These are phyloP conservation scores for Lactifluus volemus DNA, from an alignment of 768 basidiomycete species.

Conservation along the genomic window DNA sequence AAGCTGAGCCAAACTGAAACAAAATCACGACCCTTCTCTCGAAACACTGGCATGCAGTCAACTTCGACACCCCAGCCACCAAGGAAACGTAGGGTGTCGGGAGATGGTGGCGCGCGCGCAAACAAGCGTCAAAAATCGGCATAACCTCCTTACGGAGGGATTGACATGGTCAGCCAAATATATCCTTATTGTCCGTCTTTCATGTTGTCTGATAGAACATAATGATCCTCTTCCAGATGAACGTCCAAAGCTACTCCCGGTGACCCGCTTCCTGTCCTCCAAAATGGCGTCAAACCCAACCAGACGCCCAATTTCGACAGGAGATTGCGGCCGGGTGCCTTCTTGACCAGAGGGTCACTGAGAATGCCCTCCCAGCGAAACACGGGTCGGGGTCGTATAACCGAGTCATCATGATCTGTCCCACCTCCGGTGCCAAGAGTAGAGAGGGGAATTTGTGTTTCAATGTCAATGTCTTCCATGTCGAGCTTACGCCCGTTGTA, in stretches of 20 bases:
- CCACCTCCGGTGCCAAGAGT: slow-evolving; percentile 60
- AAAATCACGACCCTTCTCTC: slow-evolving; percentile 61
- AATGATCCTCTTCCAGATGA: slow-evolving; percentile 45
- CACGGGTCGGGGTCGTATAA: slow-evolving; percentile 49
- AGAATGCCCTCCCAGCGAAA: slow-evolving; percentile 69
- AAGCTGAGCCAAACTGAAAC: slow-evolving; percentile 88
- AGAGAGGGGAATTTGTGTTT: slow-evolving; percentile 42
- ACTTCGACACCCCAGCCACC: background rate
- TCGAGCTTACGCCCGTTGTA: slow-evolving; percentile 41
- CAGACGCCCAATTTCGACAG: slow-evolving; percentile 52
- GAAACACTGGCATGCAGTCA: slow-evolving; percentile 5
- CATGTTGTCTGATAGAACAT: slow-evolving; percentile 34
- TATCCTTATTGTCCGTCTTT: background rate
- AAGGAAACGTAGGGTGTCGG: slow-evolving; percentile 10
- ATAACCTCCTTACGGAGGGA: background rate
- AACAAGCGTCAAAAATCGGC: slow-evolving; percentile 21
- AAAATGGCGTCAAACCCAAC: slow-evolving; percentile 59
- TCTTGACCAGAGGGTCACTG: slow-evolving; percentile 39
- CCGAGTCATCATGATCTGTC: slow-evolving; percentile 58
- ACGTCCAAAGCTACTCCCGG: slow-evolving; percentile 56
- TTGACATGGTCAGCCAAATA: background rate
- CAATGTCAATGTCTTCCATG: slow-evolving; percentile 54
- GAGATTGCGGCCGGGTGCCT: slow-evolving; percentile 4
- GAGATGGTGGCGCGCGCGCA: slow-evolving; percentile 3
- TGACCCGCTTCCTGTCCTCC: slow-evolving; percentile 44